These are phyloP conservation scores for Brasenia schreberi DNA, from an alignment of 164 flowering plant genomes.

Conservation along the genomic window DNA sequence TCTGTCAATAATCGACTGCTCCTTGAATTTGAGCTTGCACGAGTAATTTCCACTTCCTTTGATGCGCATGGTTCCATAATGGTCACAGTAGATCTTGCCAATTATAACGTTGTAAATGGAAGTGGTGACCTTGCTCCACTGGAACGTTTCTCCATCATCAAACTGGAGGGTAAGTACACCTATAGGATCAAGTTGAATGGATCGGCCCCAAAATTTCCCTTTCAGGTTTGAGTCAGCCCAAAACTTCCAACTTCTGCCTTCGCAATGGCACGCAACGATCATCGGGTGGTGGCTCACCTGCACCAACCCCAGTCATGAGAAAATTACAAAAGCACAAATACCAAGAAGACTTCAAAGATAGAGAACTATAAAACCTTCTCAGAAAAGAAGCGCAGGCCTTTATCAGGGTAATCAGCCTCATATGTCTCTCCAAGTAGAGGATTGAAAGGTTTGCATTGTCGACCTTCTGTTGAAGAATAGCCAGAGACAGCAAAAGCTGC, in stretches of 20 bases:
- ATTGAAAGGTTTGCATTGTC: constrained; percentile 98
- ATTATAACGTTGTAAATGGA: constrained; percentile 93
- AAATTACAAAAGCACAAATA: neutral
- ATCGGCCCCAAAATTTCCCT: constrained; percentile 98
- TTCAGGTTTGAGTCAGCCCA: constrained; percentile 98
- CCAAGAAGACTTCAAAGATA: neutral
- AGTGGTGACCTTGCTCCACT: constrained; percentile 99
- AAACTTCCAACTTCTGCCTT: constrained; percentile 96
- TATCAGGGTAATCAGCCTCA: constrained; percentile 98
- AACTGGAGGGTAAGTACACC: constrained; percentile 87
- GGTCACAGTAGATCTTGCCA: constrained; percentile 97
- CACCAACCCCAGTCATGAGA: neutral
- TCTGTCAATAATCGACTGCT: constrained; percentile 96
- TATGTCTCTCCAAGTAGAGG: constrained; percentile 99
- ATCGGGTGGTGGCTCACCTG: constrained; percentile 99
- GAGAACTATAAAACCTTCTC: constrained; percentile 47
- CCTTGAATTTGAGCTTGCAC: constrained; percentile 98
- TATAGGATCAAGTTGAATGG: constrained; percentile 97
- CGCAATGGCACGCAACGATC: constrained; percentile 97
- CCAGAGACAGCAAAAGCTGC: constrained; percentile 99
- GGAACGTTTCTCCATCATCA: constrained; percentile 92
- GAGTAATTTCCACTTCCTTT: constrained; percentile 84
- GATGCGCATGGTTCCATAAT: constrained; percentile 97
- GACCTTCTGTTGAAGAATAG: constrained; percentile 98
- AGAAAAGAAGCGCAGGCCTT: constrained; percentile 92